phyloP scores from a whole-genome alignment of 352 stramenopile genomes.

The Pythium chondricola region DNA sequence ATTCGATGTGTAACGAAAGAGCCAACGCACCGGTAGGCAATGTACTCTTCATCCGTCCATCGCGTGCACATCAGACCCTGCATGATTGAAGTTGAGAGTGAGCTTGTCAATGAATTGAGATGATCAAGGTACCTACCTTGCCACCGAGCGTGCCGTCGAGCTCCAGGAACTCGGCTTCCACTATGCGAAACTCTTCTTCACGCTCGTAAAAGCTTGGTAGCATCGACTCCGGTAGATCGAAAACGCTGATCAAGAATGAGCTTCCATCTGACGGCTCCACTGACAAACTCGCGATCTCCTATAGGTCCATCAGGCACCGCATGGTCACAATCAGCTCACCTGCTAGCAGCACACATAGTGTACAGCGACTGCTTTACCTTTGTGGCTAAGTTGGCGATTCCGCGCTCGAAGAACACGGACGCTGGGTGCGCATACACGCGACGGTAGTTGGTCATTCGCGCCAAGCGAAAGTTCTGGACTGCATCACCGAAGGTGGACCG shows the following conservation, averaged over 20 bases:
- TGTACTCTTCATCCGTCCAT: conserved; percentile 86
- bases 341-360: too few species aligned
- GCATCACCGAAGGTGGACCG: conserved; percentile 83
- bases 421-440: conserved; percentile 89
- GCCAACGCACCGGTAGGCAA: conserved; percentile 32
- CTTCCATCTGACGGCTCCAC: conserved; percentile 49
- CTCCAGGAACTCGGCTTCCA: conserved; percentile 68
- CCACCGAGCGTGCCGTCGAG: conserved; percentile 30
- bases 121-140: conserved; percentile 10
- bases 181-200: conserved; percentile 88
- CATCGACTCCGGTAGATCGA: conserved; percentile 50
- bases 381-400: conserved; percentile 84
- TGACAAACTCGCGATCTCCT: conserved; percentile 89
- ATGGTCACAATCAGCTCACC: too few species aligned
- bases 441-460: conserved; percentile 73
- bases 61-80: conserved; percentile 82
- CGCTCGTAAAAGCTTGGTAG: conserved; percentile 71
- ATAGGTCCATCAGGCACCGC: too few species aligned
- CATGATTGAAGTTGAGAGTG: background rate
- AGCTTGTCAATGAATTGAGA: background rate
- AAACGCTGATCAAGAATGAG: conserved; percentile 67
- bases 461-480: conserved; percentile 86
- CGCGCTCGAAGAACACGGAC: conserved; percentile 91
- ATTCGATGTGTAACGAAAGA: background rate
- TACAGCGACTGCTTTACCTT: too few species aligned